Evolutionary conservation across 805 yeast genomes (phyloP).

Genomic region (Wickerhamomyces tratensis): DNA sequence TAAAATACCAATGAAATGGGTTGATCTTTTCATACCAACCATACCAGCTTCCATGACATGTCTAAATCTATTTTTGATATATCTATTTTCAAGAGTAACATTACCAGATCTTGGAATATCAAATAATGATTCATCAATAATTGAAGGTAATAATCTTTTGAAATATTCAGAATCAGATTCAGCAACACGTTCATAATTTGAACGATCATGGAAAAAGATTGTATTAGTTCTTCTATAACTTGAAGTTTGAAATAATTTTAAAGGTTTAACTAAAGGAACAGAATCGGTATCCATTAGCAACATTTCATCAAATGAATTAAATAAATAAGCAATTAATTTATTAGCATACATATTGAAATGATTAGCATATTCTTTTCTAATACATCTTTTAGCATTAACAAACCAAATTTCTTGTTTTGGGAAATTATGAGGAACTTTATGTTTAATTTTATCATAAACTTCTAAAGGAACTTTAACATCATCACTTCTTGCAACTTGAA

Average conservation of each 20-base stretch:
- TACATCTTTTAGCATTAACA: conserved; percentile 19
- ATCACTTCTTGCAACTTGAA: conserved; percentile 26
- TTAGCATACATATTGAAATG: conserved; percentile 32
- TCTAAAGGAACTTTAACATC: conserved; percentile 22
- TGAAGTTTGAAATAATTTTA: conserved; percentile 21
- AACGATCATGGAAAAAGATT: conserved; percentile 35
- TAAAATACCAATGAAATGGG: conserved; percentile 14
- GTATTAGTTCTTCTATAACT: conserved; percentile 27
- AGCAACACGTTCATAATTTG: conserved; percentile 4
- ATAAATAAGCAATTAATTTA: conserved; percentile 35
- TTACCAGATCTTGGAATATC: conserved; percentile 7
- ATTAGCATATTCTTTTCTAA: conserved; percentile 16
- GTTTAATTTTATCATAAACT: conserved; percentile 12
- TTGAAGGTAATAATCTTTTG: conserved; percentile 25
- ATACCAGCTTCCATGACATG: conserved; percentile 26
- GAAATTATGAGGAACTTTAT: conserved; percentile 14
- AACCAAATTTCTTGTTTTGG: conserved; percentile 28
- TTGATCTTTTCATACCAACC: conserved; percentile 17
- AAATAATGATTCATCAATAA: conserved; percentile 16
- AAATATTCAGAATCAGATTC: conserved; percentile 23
- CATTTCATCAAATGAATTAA: conserved; percentile 35
- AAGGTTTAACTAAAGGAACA: conserved; percentile 30
- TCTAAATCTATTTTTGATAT: conserved; percentile 7
- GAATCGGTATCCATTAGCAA: conserved; percentile 42
- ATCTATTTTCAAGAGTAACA: conserved; percentile 12